Evolutionary conservation across 106 monocot species (phyloP).

Genomic region (Triglochin maritima): DNA sequence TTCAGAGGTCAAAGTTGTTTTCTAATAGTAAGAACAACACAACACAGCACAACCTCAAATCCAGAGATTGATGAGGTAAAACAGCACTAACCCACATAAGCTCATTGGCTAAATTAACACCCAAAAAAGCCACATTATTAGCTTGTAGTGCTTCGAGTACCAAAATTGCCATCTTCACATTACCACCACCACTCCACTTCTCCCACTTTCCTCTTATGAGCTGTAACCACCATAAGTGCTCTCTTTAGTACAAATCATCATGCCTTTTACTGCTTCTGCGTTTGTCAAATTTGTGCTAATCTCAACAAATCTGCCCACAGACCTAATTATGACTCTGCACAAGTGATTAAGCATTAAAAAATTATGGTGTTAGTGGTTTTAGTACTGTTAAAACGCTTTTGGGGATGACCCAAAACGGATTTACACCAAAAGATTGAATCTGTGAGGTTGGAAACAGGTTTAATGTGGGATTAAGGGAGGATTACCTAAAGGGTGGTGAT

Average conservation of each 20-base stretch:
- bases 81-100: background rate
- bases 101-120: background rate
- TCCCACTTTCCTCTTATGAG: background rate
- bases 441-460: background rate
- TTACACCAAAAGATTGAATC: background rate
- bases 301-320: background rate
- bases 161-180: background rate
- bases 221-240: background rate
- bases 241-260: background rate
- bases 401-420: background rate
- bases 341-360: background rate
- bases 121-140: background rate
- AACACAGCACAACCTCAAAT: background rate
- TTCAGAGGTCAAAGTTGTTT: background rate
- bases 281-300: background rate
- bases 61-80: background rate
- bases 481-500: background rate
- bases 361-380: too few relatives aligned
- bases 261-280: background rate
- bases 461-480: background rate
- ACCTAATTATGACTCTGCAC: background rate
- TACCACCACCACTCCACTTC: conserved; percentile 1
- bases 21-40: background rate
- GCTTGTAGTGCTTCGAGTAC: background rate
- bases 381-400: background rate